Evolutionary conservation across 352 stramenopile genomes (phyloP), one percentile per base, ranked within the genome.

Genomic region (Globisporangium orthogonon): DNA sequence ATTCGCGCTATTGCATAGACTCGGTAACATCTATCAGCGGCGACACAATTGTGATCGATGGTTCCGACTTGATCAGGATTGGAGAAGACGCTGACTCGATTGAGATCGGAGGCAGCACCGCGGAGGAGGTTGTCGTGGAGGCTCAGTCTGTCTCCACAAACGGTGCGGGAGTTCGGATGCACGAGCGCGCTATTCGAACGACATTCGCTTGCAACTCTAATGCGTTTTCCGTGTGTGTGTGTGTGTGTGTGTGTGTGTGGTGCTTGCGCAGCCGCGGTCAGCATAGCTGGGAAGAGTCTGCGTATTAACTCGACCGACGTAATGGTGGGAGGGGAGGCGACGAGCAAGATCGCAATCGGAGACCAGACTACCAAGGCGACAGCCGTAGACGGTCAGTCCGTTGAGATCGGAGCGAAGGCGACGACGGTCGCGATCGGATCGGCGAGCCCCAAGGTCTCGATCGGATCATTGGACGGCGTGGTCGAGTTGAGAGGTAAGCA

Each of bases 281-380:
- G 40, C 14, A 55, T 79, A 31, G 56, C 28, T 50, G 69, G 71
- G n/a, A 52, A 46, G 10, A 65, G 50, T 5, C 29, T 78, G 10
- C 28, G 47, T 15, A 50, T 78, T 13, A 39, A 72, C 15, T 70
- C 68, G 7, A 65, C 13, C 4, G 63, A 65, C 33, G 54, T 83
- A 35, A 23, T 50, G 0, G 57, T 84, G 50, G 74, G 74, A 4
- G 59, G 58, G 9, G 73, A 78, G 29, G 33, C 52, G 11, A 83
- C 74, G 0, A 62, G 49, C 14, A 58, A 67, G 31, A 61, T 85
- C 45, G 58, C 60, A 5, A 60, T 85, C 53, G 74, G 74, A 4
- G 54, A 52, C 5, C n/a, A 64, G 31, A 17, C 62, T 29, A 65
- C 63, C 10, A 64, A 62, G 17, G 47, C 61, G 17, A 66, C 65